phyloP scores from a whole-genome alignment of 495 filamentous ascomycete genomes.

The Aspergillus sclerotioniger region DNA sequence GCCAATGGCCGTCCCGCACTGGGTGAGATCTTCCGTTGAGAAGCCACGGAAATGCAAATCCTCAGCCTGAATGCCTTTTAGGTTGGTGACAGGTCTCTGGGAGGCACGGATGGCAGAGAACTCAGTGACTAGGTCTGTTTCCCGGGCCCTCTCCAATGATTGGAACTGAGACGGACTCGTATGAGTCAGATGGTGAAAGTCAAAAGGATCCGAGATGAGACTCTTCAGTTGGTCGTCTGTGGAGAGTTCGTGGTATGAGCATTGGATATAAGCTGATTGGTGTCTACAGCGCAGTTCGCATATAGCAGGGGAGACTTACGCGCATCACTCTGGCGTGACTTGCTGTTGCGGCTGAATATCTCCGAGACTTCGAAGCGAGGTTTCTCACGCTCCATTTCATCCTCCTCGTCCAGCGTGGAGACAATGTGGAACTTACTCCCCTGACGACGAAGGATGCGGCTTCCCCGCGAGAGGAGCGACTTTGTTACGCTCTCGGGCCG shows the following conservation, averaged over 20 bases:
- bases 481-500: slow-evolving; percentile 41
- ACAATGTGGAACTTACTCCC: slow-evolving; percentile 52
- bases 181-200: slow-evolving; percentile 86
- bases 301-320: slow-evolving; percentile 29
- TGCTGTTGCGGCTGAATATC: slow-evolving; percentile 32
- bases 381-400: slow-evolving; percentile 38
- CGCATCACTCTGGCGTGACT: slow-evolving; percentile 29
- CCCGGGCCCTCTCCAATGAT: slow-evolving; percentile 52
- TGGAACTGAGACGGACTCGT: slow-evolving; percentile 64
- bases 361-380: slow-evolving; percentile 35
- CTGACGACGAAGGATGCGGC: slow-evolving; percentile 51
- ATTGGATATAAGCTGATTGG: neutral
- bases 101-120: slow-evolving; percentile 66
- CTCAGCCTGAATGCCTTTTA: slow-evolving; percentile 62
- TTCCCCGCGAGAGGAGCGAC: slow-evolving; percentile 46
- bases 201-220: slow-evolving; percentile 77
- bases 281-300: neutral
- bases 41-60: slow-evolving; percentile 64
- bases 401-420: slow-evolving; percentile 46
- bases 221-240: slow-evolving; percentile 42
- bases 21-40: slow-evolving; percentile 51
- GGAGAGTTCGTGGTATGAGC: neutral
- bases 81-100: slow-evolving; percentile 58
- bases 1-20: slow-evolving; percentile 23
- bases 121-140: slow-evolving; percentile 62